A percentile compares a stretch with the other conserved stretches of the same genome.
Evolutionary conservation across 805 yeast species (phyloP).

Genomic region (Ogataea naganishii): DNA sequence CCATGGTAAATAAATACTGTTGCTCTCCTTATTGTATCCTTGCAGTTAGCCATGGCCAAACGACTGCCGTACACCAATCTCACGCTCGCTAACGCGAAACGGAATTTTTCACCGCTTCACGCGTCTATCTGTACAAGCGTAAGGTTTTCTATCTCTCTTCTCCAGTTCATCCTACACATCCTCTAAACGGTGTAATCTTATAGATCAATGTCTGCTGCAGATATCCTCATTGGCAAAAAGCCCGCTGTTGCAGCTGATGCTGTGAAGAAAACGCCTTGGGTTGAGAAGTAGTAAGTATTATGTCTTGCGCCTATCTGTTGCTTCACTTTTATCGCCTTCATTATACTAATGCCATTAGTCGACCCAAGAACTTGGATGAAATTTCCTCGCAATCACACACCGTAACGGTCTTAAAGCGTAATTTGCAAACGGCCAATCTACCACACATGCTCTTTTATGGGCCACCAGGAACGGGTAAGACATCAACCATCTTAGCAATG

Average conservation of each 20-base stretch:
- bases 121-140: conserved; percentile 4
- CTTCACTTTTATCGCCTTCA: conserved; percentile 2
- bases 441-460: conserved; percentile 93
- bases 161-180: conserved; percentile 1
- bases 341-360: conserved; percentile 25
- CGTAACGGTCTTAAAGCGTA: conserved; percentile 69
- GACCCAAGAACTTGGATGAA: conserved; percentile 82
- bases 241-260: conserved; percentile 13
- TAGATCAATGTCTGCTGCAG: conserved; percentile 11
- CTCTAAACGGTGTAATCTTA: not conserved
- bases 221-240: conserved; percentile 9
- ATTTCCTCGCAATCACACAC: conserved; percentile 91
- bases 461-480: conserved; percentile 91
- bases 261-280: conserved; percentile 72
- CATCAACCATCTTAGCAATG: conserved; percentile 78
- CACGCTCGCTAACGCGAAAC: too few relatives aligned
- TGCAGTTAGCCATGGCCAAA: too few relatives aligned
- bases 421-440: conserved; percentile 69
- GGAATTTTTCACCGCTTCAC: not conserved
- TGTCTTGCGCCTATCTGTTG: not conserved
- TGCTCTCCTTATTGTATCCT: too few relatives aligned
- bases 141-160: not conserved
- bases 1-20: too few relatives aligned
- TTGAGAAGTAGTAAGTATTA: conserved; percentile 61
- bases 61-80: too few relatives aligned